Conservation (phyloP, 495 filamentous ascomycete species). For the Pseudomonodictys pantanalensis region DNA sequence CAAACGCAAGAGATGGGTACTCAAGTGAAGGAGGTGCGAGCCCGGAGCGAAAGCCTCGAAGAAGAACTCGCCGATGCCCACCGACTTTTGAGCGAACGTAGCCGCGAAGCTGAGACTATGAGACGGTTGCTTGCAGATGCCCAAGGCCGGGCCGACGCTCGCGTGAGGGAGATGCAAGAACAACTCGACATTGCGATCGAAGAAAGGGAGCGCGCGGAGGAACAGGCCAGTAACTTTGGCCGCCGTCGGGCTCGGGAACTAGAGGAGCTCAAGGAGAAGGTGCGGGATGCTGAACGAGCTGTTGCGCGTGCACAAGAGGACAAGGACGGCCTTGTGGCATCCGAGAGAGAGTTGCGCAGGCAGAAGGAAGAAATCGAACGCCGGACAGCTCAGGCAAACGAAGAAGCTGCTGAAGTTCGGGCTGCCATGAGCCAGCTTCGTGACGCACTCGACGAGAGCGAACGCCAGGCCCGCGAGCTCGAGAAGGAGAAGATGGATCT, state of each 20-base stretch:
- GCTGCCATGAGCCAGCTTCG: conserved; percentile 75
- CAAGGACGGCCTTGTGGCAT: conserved; percentile 64
- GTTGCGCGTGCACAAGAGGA: conserved; percentile 67
- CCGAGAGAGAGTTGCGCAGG: conserved; percentile 69
- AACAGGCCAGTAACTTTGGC: conserved; percentile 75
- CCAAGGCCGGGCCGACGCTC: conserved; percentile 73
- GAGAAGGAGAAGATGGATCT: conserved; percentile 80
- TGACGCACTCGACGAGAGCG: conserved; percentile 78
- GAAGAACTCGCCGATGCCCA: conserved; percentile 90
- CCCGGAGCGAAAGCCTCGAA: conserved; percentile 80
- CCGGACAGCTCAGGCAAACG: conserved; percentile 59
- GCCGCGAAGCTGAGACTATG: conserved; percentile 96
- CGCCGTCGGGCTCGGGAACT: conserved; percentile 75
- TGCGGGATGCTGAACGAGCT: conserved; percentile 76
- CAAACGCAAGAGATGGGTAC: conserved; percentile 83
- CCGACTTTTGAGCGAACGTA: conserved; percentile 81
- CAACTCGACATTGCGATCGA: conserved; percentile 84
- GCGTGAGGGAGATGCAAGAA: conserved; percentile 83
- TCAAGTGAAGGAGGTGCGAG: conserved; percentile 86
- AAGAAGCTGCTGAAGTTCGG: conserved; percentile 72
- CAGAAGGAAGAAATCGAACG: conserved; percentile 72
- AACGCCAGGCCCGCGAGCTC: conserved; percentile 73
- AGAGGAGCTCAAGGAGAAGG: conserved; percentile 75
- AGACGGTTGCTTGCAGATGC: conserved; percentile 81
- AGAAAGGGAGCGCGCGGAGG: conserved; percentile 88